phyloP scores from a whole-genome alignment of 31 red algal genomes.

The Odonthalia washingtoniensis region DNA sequence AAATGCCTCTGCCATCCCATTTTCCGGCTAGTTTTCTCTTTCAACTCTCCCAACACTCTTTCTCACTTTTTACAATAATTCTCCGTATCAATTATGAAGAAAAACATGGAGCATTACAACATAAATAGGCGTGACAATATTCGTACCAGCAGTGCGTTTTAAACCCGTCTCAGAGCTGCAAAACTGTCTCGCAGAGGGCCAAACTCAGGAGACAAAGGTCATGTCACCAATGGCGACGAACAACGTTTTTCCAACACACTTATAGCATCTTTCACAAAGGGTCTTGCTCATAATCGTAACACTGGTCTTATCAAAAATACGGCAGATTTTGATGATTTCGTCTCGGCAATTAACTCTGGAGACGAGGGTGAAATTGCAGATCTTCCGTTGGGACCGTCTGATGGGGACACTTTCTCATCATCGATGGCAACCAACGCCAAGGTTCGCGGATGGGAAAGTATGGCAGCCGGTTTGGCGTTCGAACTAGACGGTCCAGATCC shows the following conservation, averaged over 20 bases:
- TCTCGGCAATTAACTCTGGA: slow-evolving; percentile 60
- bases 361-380: slow-evolving; percentile 23
- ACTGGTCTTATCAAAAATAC: slow-evolving; percentile 53
- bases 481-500: slow-evolving; percentile 77
- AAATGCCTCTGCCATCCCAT: too few relatives aligned
- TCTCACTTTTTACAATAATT: too few relatives aligned
- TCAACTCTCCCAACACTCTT: too few relatives aligned
- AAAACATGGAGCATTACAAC: too few relatives aligned
- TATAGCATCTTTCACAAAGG: slow-evolving; percentile 73
- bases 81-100: too few relatives aligned
- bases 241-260: slow-evolving; percentile 34
- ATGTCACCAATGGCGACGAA: slow-evolving; percentile 65
- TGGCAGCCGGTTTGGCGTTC: slow-evolving; percentile 56
- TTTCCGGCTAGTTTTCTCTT: too few relatives aligned
- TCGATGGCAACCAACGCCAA: slow-evolving; percentile 14
- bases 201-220: not conserved
- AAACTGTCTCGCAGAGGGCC: not conserved
- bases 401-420: too few relatives aligned
- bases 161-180: not conserved
- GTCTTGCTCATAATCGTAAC: slow-evolving; percentile 51
- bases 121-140: too few relatives aligned
- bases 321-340: slow-evolving; percentile 51
- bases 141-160: too few relatives aligned
- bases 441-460: slow-evolving; percentile 76
- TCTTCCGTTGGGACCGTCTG: slow-evolving; percentile 65